phyloP scores from a whole-genome alignment of 495 filamentous ascomycete species.

The Podospora sp. region DNA sequence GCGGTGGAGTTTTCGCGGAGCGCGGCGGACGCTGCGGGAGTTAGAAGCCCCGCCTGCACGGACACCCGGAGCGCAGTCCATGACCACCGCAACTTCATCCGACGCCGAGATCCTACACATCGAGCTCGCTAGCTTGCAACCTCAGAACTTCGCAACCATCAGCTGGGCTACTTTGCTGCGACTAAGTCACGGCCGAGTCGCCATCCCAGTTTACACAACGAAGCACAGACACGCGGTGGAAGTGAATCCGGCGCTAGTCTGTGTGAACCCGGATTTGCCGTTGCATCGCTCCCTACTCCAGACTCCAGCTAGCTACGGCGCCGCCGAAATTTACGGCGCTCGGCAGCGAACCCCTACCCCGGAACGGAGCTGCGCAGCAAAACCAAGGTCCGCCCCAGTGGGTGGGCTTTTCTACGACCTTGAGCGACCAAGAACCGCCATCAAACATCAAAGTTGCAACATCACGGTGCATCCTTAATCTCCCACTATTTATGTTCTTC shows the following conservation, averaged over 20 bases:
- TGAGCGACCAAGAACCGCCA: not conserved
- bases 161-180: not conserved
- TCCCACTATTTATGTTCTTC: not conserved
- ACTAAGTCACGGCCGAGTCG: not conserved
- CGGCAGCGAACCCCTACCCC: constrained; percentile 13
- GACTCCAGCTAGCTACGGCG: too few species aligned
- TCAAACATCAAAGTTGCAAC: not conserved
- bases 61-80: not conserved
- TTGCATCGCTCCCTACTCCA: not conserved
- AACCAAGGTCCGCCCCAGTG: not conserved
- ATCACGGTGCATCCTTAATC: not conserved
- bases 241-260: not conserved
- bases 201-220: not conserved
- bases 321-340: not conserved
- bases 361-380: not conserved
- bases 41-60: too few species aligned
- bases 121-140: not conserved
- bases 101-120: not conserved
- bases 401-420: not conserved
- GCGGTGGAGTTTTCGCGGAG: not conserved
- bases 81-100: too few species aligned
- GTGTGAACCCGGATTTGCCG: not conserved
- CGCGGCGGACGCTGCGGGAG: not conserved
- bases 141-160: too few species aligned
- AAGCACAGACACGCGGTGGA: not conserved